Evolutionary conservation across 352 stramenopile species (phyloP), one percentile per base, ranked within the genome.

Genomic region (Globisporangium okanoganense): DNA sequence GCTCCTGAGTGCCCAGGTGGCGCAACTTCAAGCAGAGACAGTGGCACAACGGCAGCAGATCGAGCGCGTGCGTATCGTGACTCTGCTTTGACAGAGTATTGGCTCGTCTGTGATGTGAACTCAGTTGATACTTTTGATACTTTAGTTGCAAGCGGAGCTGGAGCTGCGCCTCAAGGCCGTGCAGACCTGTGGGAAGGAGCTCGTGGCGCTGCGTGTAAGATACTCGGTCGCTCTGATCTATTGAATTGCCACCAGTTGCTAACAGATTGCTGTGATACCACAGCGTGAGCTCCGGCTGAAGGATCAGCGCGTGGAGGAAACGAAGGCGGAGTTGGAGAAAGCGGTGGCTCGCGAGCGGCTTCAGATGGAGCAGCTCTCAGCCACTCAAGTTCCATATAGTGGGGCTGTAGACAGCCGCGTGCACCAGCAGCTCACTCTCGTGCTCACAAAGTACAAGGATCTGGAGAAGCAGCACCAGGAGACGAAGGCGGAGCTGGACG

Each of bases 391-490:
- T 67, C 25, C 65, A 64, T 56, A 58, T n/a, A 48, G 47, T 16
- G 18, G 63, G 2, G 51, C 3, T 5, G 13, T 62, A 1, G 57
- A 83, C 65, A 53, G 31, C 33, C 51, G 66, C 35, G 44, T 54
- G 18, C 50, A 68, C 9, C 78, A 87, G n/a, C 76, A 79, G 12
- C 75, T 90, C 49, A 75, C 73, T 5, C 56, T 86, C 36, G 64
- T 92, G 12, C 65, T 76, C 53, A 62, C 73, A 52, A 86, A 89
- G 61, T 90, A 88, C 68, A 84, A 82, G 22, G 77, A 85, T 35
- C 66, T 94, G 14, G 76, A 92, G 35, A 56, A 66, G 29, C 62
- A 74, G 41, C 67, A 87, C 33, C 38, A 75, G 20, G 33, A 29
- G 12, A 66, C 68, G n/a, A 58, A 73, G 24, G 61, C 70, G 24